Base-by-base conservation (phyloP, 148 eudicot genomes). In the Arctostaphylos glauca region DNA sequence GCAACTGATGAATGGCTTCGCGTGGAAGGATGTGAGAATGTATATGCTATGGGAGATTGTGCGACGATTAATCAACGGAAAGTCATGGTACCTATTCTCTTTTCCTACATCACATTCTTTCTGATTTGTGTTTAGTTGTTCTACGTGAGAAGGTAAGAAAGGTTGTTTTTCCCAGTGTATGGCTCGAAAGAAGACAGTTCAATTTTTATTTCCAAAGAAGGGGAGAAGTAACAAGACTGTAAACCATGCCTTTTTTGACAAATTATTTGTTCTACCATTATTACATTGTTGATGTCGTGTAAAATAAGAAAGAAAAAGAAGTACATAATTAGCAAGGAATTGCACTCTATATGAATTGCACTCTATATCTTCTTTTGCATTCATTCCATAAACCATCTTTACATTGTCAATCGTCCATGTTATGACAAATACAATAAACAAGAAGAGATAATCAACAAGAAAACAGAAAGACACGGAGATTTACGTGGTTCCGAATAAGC, bases 1-100 rank as follows among this genome's bases (percentile, higher is more conserved):
- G 78, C 82, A 12, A 84, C 85, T 59, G 85, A 84, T 79, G 85
- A 84, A 79, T 84, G 85, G 85, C 78, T 84, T 71, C 80, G 85
- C 72, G 85, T 84, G 43, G 82, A 84, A 59, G 85, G 85, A 46
- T 58, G 72, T 79, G 78, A 84, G 25, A 18, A 25, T 62, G 46
- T 84, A 67, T 84, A 84, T 59, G 85, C 82, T 7, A 62, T 84
- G 60, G 85, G 85, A 46, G 85, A 84, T 78, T 84, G 79, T 48
- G 82, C 79, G 52, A 78, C 82, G 14, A 84, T 84, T 25, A 84
- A 78, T 48, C 86, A 84, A 41, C 86, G 86, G 5, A 74, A 5
- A 52, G 53, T 84, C 80, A 75, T 80, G 86, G 86, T 84, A 84
- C 10, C 67, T 6, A 62, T 31, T 15, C 46, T 80, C 71, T 49